phyloP scores from a whole-genome alignment of 441 rosid species.

The Mallotus japonicus region DNA sequence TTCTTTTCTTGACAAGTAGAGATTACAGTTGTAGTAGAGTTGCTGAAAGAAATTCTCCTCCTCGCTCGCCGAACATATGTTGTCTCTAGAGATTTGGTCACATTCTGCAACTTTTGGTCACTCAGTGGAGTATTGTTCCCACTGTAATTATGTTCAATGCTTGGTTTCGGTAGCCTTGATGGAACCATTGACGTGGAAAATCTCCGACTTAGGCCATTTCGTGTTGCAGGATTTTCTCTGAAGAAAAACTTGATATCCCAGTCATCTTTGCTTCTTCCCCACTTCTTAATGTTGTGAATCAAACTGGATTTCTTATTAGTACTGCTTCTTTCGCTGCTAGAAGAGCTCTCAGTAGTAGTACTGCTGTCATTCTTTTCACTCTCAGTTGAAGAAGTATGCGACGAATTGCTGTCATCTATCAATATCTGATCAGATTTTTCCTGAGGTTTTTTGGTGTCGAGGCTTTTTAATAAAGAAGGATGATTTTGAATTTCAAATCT shows the following conservation, averaged over 20 bases:
- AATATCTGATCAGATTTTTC: constrained; percentile 12
- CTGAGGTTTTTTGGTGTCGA: constrained; percentile 11
- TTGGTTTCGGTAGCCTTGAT: too few relatives aligned
- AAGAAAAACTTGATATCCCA: too few relatives aligned
- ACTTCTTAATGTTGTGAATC: constrained; percentile 17
- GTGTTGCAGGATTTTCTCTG: constrained; percentile 7
- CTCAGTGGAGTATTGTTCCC: too few relatives aligned
- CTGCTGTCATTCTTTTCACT: constrained; percentile 19
- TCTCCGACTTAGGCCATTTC: constrained; percentile 10
- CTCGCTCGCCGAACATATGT: too few relatives aligned
- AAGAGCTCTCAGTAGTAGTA: constrained; percentile 24
- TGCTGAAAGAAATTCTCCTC: constrained; percentile 37
- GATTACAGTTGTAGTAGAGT: constrained; percentile 18
- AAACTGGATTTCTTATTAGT: constrained; percentile 17
- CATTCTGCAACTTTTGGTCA: too few relatives aligned
- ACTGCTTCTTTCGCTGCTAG: constrained; percentile 28
- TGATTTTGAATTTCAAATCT: constrained; percentile 30
- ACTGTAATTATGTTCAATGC: too few relatives aligned
- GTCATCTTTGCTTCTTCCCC: constrained; percentile 31
- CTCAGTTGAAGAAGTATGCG: constrained; percentile 22
- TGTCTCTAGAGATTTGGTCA: too few relatives aligned
- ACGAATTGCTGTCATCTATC: constrained; percentile 18
- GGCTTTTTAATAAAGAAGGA: neutral
- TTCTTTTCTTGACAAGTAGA: constrained; percentile 5
- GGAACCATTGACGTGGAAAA: constrained; percentile 18